phyloP scores from a whole-genome alignment of 768 basidiomycete genomes.

The Clitopilus passeckerianus region DNA sequence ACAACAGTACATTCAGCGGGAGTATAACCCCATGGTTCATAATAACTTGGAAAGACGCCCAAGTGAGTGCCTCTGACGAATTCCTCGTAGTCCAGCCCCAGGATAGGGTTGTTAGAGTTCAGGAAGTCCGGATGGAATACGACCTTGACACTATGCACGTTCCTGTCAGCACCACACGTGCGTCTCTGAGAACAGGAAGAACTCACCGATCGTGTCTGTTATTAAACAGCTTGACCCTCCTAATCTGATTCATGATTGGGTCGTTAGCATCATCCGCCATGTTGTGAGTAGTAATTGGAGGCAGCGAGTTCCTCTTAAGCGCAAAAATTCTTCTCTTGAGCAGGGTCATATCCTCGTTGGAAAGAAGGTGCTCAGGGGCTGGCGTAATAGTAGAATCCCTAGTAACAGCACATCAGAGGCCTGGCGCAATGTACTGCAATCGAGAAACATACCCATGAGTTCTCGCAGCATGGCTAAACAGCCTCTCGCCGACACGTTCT shows the following conservation, averaged over 20 bases:
- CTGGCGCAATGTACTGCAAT: neutral
- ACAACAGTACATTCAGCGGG: conserved; percentile 99
- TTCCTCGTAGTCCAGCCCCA: conserved; percentile 98
- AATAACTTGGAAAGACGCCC: conserved; percentile 97
- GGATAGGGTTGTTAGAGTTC: conserved; percentile 95
- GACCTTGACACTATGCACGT: conserved; percentile 71
- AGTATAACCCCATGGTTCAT: conserved; percentile 95
- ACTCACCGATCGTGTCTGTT: conserved; percentile 50
- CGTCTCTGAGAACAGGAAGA: neutral
- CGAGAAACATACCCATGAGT: conserved; percentile 70
- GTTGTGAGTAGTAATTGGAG: conserved; percentile 97
- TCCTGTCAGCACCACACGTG: neutral
- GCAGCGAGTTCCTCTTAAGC: conserved; percentile 90
- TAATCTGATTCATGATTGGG: conserved; percentile 92
- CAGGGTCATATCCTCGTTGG: conserved; percentile 88
- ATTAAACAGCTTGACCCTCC: conserved; percentile 94
- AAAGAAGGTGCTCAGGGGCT: conserved; percentile 71
- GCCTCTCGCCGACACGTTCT: conserved; percentile 82
- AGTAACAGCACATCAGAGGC: conserved; percentile 24
- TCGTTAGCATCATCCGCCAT: conserved; percentile 93
- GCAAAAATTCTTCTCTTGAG: conserved; percentile 97
- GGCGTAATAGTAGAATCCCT: conserved; percentile 68
- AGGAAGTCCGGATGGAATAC: conserved; percentile 98
- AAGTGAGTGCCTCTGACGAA: conserved; percentile 98
- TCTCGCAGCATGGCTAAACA: conserved; percentile 92